Conservation (phyloP, 2,329 filamentous ascomycete genomes). For the Daldinia sp. region DNA sequence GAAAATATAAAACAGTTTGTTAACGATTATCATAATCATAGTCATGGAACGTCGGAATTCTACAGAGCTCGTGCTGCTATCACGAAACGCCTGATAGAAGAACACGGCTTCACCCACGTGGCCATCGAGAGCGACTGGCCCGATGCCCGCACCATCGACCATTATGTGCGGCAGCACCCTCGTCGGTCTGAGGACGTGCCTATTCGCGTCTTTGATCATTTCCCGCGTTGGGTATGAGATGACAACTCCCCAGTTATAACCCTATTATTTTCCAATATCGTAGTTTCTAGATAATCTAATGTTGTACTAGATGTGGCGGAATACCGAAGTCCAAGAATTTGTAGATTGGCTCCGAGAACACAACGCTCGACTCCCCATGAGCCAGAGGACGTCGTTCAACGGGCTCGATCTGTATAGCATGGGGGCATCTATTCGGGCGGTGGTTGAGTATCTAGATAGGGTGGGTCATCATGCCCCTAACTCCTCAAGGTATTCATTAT, state of each 20-base stretch:
- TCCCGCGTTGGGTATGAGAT: slow-evolving; percentile 58
- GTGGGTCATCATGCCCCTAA: slow-evolving; percentile 12
- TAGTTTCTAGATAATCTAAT: not conserved
- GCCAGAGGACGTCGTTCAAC: slow-evolving; percentile 56
- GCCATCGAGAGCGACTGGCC: slow-evolving; percentile 67
- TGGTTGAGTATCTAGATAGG: slow-evolving; percentile 59
- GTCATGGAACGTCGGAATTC: slow-evolving; percentile 67
- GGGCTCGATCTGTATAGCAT: slow-evolving; percentile 60
- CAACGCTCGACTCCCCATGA: slow-evolving; percentile 50
- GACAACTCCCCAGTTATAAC: not conserved
- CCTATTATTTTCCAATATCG: not conserved
- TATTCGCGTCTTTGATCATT: slow-evolving; percentile 60
- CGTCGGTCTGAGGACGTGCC: slow-evolving; percentile 43
- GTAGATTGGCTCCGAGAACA: slow-evolving; percentile 63
- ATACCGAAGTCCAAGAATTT: slow-evolving; percentile 63
- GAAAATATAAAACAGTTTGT: not conserved
- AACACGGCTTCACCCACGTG: slow-evolving; percentile 64
- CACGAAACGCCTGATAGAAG: slow-evolving; percentile 61
- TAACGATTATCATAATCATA: slow-evolving; percentile 16
- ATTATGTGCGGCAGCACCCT: slow-evolving; percentile 61
- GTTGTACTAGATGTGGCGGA: slow-evolving; percentile 63
- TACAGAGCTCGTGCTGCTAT: slow-evolving; percentile 64
- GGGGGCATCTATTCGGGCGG: slow-evolving; percentile 34
- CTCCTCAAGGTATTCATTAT: not conserved
- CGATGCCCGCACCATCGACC: slow-evolving; percentile 63